Evolutionary conservation across 345 rosid species (phyloP).

Genomic region (Lepidium sativum): DNA sequence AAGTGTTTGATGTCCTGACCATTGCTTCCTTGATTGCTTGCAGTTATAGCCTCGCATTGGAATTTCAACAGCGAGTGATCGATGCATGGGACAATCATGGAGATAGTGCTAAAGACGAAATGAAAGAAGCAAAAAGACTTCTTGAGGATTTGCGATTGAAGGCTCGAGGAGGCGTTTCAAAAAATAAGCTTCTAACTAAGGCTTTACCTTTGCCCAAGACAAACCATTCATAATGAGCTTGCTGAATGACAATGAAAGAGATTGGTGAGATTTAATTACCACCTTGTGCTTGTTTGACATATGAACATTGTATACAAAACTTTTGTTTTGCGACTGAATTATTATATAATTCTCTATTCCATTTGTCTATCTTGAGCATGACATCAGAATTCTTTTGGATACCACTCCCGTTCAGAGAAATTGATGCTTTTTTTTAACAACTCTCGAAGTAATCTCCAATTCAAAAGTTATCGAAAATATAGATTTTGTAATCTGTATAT

Average conservation of each 20-base stretch:
- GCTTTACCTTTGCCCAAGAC: conserved; percentile 41
- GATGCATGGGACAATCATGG: conserved; percentile 87
- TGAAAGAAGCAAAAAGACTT: conserved; percentile 44
- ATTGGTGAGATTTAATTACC: background rate
- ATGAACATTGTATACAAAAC: background rate
- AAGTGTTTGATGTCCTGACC: background rate
- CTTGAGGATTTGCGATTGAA: conserved; percentile 56
- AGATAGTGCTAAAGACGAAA: conserved; percentile 51
- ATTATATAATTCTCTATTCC: background rate
- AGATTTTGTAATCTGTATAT: too few relatives aligned
- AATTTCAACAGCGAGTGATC: conserved; percentile 69
- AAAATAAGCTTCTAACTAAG: conserved; percentile 26
- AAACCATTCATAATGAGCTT: background rate
- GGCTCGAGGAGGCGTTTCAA: conserved; percentile 36
- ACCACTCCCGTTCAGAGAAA: too few relatives aligned
- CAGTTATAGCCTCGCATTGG: conserved; percentile 73
- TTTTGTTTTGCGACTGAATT: background rate
- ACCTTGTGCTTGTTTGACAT: background rate
- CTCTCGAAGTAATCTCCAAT: too few relatives aligned
- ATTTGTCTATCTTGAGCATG: too few relatives aligned
- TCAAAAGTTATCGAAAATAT: too few relatives aligned
- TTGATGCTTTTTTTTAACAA: too few relatives aligned
- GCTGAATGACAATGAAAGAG: background rate
- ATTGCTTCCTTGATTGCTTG: conserved; percentile 25
- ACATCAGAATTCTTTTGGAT: too few relatives aligned